Conservation (phyloP, 2,329 filamentous ascomycete species). For the Sclerotiophoma versabilis region DNA sequence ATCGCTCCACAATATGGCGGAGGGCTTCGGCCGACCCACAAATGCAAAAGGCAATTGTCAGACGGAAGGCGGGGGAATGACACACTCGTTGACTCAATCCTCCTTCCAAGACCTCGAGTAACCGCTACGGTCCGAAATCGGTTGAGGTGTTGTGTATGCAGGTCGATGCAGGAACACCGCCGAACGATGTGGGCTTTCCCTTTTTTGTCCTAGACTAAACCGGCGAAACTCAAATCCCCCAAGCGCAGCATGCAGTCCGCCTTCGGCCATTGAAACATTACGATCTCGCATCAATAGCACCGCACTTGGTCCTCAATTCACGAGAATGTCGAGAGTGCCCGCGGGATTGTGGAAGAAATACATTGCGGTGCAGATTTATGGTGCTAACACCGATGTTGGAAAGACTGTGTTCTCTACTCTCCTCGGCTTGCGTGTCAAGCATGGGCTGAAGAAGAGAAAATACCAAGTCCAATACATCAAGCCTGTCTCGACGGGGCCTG, state of each 20-base stretch:
- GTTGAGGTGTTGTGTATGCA: constrained; percentile 18
- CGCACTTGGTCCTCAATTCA: background rate
- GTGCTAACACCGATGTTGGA: constrained; percentile 83
- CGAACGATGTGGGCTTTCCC: background rate
- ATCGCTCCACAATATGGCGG: constrained; percentile 4
- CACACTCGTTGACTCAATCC: constrained; percentile 10
- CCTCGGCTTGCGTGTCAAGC: constrained; percentile 62
- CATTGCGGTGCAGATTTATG: constrained; percentile 77
- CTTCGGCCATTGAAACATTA: background rate
- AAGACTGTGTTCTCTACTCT: constrained; percentile 83
- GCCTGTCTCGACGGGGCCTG: constrained; percentile 79
- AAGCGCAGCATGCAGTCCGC: background rate
- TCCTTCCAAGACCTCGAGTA: constrained; percentile 17
- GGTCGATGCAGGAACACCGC: constrained; percentile 9
- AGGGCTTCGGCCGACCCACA: background rate
- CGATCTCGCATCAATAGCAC: constrained; percentile 6
- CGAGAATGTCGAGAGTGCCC: constrained; percentile 56
- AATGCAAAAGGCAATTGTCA: constrained; percentile 9
- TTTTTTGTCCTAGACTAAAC: background rate
- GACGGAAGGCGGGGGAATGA: constrained; percentile 5
- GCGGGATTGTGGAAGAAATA: constrained; percentile 73
- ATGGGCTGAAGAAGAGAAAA: constrained; percentile 46
- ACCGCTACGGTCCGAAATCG: constrained; percentile 19
- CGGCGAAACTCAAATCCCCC: constrained; percentile 1
- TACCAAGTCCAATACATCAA: constrained; percentile 72